A percentile compares a stretch with the other conserved stretches of the same genome.
These are phyloP conservation scores for Globisporangium irregulare DNA, from an alignment of 352 stramenopile genomes.

Conservation along the genomic window DNA sequence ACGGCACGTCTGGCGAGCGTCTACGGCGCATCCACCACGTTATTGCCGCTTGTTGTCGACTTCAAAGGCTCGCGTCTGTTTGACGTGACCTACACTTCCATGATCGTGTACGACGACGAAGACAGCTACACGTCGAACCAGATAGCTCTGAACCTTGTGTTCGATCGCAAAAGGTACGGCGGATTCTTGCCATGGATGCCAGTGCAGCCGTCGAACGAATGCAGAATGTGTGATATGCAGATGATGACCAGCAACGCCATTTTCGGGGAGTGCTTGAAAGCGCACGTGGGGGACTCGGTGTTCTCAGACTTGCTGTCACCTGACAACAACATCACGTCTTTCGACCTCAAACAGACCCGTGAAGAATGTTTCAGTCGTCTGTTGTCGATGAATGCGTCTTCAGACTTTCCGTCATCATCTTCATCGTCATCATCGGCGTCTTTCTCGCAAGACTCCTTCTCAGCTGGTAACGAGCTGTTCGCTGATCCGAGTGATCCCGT, in stretches of 20 bases:
- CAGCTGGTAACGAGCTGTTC: not conserved
- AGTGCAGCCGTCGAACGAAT: slow-evolving; percentile 4
- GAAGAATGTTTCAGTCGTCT: not conserved
- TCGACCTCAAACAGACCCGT: not conserved
- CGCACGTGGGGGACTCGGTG: not conserved
- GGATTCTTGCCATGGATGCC: slow-evolving; percentile 10
- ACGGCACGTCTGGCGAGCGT: slow-evolving; percentile 20
- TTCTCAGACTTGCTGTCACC: not conserved
- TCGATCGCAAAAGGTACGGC: slow-evolving; percentile 8
- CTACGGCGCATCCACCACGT: slow-evolving; percentile 16
- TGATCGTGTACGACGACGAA: slow-evolving; percentile 23
- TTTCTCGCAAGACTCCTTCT: not conserved
- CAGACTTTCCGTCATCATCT: slow-evolving; percentile 13
- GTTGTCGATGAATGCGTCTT: not conserved
- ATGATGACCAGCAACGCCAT: not conserved
- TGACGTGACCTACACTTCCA: slow-evolving; percentile 35
- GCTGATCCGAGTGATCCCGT: not conserved
- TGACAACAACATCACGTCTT: slow-evolving; percentile 4
- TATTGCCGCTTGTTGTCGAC: slow-evolving; percentile 44
- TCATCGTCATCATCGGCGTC: slow-evolving; percentile 15
- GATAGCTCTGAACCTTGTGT: slow-evolving; percentile 10
- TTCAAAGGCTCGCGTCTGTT: slow-evolving; percentile 42
- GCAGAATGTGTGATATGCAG: not conserved
- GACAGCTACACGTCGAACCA: slow-evolving; percentile 8
- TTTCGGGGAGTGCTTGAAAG: not conserved